Evolutionary conservation across 169 alveolate species (phyloP), one percentile per base, ranked within the genome.

Genomic region (Theileria parva): DNA sequence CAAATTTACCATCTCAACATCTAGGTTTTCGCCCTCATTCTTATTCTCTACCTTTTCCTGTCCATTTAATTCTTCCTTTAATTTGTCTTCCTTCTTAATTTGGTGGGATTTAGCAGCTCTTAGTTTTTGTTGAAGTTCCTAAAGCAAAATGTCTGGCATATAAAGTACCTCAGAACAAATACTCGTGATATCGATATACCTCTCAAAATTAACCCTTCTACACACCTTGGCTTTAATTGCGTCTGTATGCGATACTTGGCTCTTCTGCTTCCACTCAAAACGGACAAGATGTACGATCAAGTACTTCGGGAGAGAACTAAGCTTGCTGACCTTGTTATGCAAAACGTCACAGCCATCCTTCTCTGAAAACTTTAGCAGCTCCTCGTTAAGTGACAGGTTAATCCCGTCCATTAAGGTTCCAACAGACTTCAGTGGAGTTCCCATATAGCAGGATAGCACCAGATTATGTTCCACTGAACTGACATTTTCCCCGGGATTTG

Each of bases 181-280:
- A 59, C 93, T 94, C 65, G 93, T 95, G 50, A 96, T 73, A 83
- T 97, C 99, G 50, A 97, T 88, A 32, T 88, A 93, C 80, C 94
- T 96, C 0, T 98, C 96, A 89, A 97, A 97, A 48, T 93, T 87
- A 15, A 97, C 98, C 76, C 96, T 95, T 76, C 98, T 88, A 81
- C 98, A 93, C 39, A 97, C 95, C 81, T 97, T 97, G 51, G 99
- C 98, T 53, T 96, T 97, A 21, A 95, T 96, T 1, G 98, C 98
- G 53, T 95, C 94, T 0, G 98, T 95, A 27, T 59, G 79, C 34
- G 95, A 76, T 17, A 86, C 85, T 55, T 85, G 70, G 78, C 91
- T 89, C 78, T 75, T 96, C 72, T 89, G 90, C 88, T 97, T 97
- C 97, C 99, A 97, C 90, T 92, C 98, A 85, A 97, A 97, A 64